These are phyloP conservation scores for Metschnikowia matae DNA, from an alignment of 805 yeast genomes.

Conservation along the genomic window DNA sequence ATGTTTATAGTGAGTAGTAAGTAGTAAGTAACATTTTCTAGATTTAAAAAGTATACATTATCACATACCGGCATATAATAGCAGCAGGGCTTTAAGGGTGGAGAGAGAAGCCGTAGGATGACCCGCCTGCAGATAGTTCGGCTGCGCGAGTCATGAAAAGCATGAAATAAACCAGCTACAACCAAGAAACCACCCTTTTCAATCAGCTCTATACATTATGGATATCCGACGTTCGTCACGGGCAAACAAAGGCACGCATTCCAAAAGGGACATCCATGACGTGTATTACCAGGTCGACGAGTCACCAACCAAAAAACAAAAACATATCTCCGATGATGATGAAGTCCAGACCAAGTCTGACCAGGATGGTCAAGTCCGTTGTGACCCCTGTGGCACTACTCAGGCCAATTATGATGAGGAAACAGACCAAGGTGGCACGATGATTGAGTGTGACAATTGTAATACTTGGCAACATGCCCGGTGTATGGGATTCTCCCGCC, in stretches of 20 bases:
- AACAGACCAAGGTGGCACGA: constrained; percentile 48
- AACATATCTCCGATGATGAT: not conserved
- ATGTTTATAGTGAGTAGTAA: too few species aligned
- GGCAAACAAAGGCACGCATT: constrained; percentile 38
- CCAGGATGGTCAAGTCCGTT: constrained; percentile 46
- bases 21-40: too few species aligned
- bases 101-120: too few species aligned
- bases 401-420: constrained; percentile 56
- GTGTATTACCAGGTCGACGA: constrained; percentile 14
- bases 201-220: not conserved
- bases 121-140: too few species aligned
- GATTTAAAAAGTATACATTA: too few species aligned
- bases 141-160: too few species aligned
- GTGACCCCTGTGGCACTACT: constrained; percentile 59
- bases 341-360: not conserved
- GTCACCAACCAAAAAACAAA: constrained; percentile 6
- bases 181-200: not conserved
- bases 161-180: too few species aligned
- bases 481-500: constrained; percentile 51
- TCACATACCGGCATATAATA: too few species aligned
- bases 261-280: constrained; percentile 26
- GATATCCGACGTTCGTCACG: constrained; percentile 32
- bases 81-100: too few species aligned
- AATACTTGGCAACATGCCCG: constrained; percentile 68
- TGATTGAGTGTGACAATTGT: constrained; percentile 67